These are phyloP conservation scores for Colletotrichum tropicicola DNA, from an alignment of 2,329 filamentous ascomycete genomes.

Conservation along the genomic window DNA sequence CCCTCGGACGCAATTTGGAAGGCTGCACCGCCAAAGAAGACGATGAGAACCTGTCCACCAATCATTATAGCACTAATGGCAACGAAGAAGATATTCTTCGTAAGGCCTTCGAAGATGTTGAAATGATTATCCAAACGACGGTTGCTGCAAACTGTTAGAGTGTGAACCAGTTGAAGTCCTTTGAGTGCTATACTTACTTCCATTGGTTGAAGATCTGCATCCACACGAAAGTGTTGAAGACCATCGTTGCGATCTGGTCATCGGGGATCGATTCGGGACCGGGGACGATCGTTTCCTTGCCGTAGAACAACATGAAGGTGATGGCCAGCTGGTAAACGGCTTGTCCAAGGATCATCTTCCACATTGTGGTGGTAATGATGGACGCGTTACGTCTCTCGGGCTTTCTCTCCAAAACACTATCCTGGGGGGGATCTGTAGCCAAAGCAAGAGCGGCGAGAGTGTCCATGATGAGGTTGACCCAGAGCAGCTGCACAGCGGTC, in stretches of 20 bases:
- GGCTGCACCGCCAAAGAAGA: conserved; percentile 84
- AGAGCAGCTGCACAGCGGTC: conserved; percentile 89
- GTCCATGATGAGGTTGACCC: conserved; percentile 98
- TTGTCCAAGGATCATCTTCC: conserved; percentile 99
- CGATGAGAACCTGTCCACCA: conserved; percentile 87
- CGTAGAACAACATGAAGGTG: conserved; percentile 86
- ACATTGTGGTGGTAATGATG: conserved; percentile 90
- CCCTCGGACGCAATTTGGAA: conserved; percentile 73
- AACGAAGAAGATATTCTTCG: conserved; percentile 88
- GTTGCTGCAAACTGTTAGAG: conserved; percentile 63
- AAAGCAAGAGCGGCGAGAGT: conserved; percentile 90
- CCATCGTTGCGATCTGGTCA: conserved; percentile 76
- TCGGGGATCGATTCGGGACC: conserved; percentile 24
- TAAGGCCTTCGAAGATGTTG: conserved; percentile 93
- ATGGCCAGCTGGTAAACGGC: conserved; percentile 86
- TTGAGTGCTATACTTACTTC: conserved; percentile 69
- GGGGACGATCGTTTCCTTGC: conserved; percentile 50
- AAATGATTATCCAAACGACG: conserved; percentile 93
- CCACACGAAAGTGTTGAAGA: conserved; percentile 99
- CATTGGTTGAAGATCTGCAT: conserved; percentile 99
- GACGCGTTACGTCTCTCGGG: conserved; percentile 65
- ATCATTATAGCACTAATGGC: conserved; percentile 88
- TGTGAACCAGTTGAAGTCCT: conserved; percentile 16
- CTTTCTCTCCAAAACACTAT: conserved; percentile 82
- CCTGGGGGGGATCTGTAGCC: conserved; percentile 88